These are phyloP conservation scores for Martiniozyma asiatica DNA, from an alignment of 1,139 yeast species.

Conservation along the genomic window DNA sequence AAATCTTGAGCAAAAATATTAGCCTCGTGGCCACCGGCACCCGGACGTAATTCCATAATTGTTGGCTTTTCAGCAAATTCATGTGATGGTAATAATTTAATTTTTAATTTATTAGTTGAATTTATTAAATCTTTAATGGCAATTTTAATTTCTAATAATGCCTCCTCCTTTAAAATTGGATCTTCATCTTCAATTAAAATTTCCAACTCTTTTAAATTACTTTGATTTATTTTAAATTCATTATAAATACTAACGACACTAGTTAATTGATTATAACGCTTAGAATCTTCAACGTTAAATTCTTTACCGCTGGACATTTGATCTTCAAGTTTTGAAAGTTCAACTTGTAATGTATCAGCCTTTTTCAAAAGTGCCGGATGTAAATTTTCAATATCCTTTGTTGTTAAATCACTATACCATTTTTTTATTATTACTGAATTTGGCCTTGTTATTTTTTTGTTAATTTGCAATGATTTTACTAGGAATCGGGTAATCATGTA, in stretches of 20 bases:
- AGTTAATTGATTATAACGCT: constrained; percentile 43
- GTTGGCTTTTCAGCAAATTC: constrained; percentile 71
- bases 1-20: constrained; percentile 74
- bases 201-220: constrained; percentile 20
- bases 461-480: too few relatives aligned
- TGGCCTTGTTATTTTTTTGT: too few relatives aligned
- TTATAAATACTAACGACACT: constrained; percentile 40
- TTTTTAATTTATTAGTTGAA: constrained; percentile 35
- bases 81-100: constrained; percentile 60
- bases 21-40: constrained; percentile 95
- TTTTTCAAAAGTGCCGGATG: constrained; percentile 49
- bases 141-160: constrained; percentile 36
- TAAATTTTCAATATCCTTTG: too few relatives aligned
- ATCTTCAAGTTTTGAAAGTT: constrained; percentile 37
- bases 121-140: constrained; percentile 23
- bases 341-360: constrained; percentile 42
- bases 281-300: constrained; percentile 46
- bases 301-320: constrained; percentile 31
- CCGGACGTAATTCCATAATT: constrained; percentile 79
- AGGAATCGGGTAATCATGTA: too few relatives aligned
- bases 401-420: too few relatives aligned
- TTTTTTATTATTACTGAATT: too few relatives aligned
- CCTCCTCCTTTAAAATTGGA: constrained; percentile 26
- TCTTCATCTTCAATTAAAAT: constrained; percentile 29
- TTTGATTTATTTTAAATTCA: constrained; percentile 27